Percentiles rank a stretch among this genome's conserved stretches.
phyloP scores from a whole-genome alignment of 106 monocot species.

The Dioscorea zingiberensis region DNA sequence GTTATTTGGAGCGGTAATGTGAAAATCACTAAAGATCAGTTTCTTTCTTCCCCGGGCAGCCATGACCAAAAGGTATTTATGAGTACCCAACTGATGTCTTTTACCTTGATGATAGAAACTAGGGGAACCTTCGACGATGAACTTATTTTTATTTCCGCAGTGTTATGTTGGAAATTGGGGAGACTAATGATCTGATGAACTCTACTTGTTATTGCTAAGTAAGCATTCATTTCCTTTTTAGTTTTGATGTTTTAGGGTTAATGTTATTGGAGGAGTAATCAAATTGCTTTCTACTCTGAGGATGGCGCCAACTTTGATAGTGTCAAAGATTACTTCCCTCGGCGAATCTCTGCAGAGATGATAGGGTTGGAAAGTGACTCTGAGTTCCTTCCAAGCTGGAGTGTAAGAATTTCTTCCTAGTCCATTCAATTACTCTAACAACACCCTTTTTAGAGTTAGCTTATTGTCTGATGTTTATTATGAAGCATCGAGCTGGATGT shows the following conservation, averaged over 20 bases:
- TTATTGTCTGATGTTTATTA: too few species aligned
- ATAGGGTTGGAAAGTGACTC: slow-evolving; percentile 70
- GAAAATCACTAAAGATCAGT: slow-evolving; percentile 72
- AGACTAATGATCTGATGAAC: too few species aligned
- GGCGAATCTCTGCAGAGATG: slow-evolving; percentile 96
- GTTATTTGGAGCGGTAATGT: slow-evolving; percentile 98
- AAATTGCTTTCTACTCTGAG: slow-evolving; percentile 72
- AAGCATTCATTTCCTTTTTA: too few species aligned
- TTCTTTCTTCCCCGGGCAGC: slow-evolving; percentile 90
- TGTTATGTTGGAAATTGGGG: too few species aligned
- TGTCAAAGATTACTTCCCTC: slow-evolving; percentile 86
- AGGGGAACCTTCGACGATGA: too few species aligned
- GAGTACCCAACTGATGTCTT: too few species aligned
- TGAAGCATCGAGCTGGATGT: too few species aligned
- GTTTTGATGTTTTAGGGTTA: too few species aligned
- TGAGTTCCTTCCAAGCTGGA: slow-evolving; percentile 72
- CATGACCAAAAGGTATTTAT: slow-evolving; percentile 84
- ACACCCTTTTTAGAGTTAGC: too few species aligned
- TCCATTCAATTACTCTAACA: background rate
- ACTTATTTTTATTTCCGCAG: too few species aligned
- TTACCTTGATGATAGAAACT: too few species aligned
- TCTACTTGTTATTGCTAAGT: too few species aligned
- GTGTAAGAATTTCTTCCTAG: slow-evolving; percentile 55
- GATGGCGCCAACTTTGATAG: slow-evolving; percentile 75
- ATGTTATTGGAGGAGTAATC: slow-evolving; percentile 94